These are phyloP conservation scores for Russula ochroleuca DNA, from an alignment of 768 basidiomycete genomes.

Conservation along the genomic window DNA sequence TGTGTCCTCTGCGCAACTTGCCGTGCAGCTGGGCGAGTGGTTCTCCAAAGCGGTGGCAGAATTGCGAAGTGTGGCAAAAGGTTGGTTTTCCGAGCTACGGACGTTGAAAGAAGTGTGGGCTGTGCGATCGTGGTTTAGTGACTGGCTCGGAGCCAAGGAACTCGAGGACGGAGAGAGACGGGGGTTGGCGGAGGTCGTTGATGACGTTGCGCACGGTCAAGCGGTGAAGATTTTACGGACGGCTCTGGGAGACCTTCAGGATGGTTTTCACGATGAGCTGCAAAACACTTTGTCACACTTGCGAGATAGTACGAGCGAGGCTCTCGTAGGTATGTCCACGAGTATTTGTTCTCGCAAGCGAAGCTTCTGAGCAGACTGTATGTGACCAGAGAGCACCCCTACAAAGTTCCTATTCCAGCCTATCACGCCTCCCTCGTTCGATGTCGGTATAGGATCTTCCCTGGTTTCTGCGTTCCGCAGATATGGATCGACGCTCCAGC, in stretches of 20 bases:
- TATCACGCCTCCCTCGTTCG: conserved; percentile 44
- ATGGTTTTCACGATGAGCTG: conserved; percentile 46
- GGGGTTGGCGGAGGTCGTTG: conserved; percentile 44
- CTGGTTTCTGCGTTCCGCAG: conserved; percentile 50
- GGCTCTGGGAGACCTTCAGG: conserved; percentile 42
- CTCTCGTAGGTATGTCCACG: conserved; percentile 33
- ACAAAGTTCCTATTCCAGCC: conserved; percentile 54
- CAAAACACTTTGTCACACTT: conserved; percentile 38
- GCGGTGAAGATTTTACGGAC: conserved; percentile 57
- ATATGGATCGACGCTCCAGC: conserved; percentile 57
- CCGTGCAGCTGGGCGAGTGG: conserved; percentile 56
- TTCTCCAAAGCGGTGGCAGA: conserved; percentile 49
- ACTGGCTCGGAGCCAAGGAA: conserved; percentile 41
- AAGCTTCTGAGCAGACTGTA: conserved; percentile 14
- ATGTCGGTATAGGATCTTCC: conserved; percentile 37
- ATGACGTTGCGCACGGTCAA: conserved; percentile 51
- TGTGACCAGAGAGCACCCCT: conserved; percentile 46
- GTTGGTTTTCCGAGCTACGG: conserved; percentile 59
- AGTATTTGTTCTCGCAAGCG: neutral
- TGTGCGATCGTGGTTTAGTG: conserved; percentile 49
- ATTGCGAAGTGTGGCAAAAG: conserved; percentile 43
- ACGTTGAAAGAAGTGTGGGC: conserved; percentile 68
- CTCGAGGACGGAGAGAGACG: conserved; percentile 47
- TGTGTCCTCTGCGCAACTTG: conserved; percentile 43
- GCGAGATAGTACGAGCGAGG: conserved; percentile 29